Evolutionary conservation across 257 asterid genomes (phyloP).

Genomic region (Lycium ferocissimum): DNA sequence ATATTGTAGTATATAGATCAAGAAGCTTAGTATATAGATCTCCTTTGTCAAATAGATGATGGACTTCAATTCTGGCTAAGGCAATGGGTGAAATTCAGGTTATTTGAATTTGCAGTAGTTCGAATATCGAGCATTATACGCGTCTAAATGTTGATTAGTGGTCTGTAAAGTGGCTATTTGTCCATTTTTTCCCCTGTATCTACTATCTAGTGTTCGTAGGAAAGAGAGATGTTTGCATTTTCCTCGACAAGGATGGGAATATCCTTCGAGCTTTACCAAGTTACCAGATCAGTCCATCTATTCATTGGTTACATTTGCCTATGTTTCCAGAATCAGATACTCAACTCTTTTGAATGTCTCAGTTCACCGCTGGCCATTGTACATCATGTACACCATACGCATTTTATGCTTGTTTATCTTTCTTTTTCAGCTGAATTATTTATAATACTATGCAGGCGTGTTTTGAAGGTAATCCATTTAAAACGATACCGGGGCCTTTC

Average conservation of each 20-base stretch:
- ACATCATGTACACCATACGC: not conserved
- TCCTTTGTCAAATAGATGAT: not conserved
- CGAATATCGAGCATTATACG: not conserved
- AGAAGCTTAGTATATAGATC: not conserved
- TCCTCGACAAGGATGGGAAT: not conserved
- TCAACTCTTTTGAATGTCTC: not conserved
- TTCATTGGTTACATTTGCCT: not conserved
- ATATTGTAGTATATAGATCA: not conserved
- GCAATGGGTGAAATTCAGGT: not conserved
- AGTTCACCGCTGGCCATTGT: not conserved
- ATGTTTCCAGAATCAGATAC: not conserved
- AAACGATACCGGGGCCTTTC: constrained; percentile 96
- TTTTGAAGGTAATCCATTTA: constrained; percentile 97
- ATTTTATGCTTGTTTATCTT: not conserved
- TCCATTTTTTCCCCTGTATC: not conserved
- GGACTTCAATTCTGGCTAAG: not conserved
- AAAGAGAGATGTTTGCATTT: constrained; percentile 12
- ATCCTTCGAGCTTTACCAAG: not conserved
- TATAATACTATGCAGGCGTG: constrained; percentile 61
- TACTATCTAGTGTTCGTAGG: not conserved
- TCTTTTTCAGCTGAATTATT: not conserved
- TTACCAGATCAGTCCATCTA: not conserved
- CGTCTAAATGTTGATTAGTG: not conserved
- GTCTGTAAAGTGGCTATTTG: constrained; percentile 8
- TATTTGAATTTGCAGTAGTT: not conserved